These are phyloP conservation scores for Tothia fuscella DNA, from an alignment of 2,329 filamentous ascomycete genomes.

Conservation along the genomic window DNA sequence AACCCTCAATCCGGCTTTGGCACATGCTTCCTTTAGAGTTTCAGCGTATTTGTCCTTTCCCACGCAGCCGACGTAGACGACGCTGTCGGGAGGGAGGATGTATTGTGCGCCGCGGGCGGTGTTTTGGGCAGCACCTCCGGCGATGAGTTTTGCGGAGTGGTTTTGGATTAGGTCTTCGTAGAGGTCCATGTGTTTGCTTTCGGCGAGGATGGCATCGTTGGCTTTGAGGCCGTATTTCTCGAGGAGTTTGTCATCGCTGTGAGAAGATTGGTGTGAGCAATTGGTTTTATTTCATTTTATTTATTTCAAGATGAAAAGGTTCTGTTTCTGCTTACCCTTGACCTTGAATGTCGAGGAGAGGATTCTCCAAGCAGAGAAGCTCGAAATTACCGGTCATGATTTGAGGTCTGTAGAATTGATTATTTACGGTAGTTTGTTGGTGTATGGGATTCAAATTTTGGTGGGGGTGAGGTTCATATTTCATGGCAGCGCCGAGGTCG, in stretches of 20 bases:
- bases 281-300: slow-evolving; percentile 11
- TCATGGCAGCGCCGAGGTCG: too few species aligned
- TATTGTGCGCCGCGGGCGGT: slow-evolving; percentile 89
- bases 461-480: too few species aligned
- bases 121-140: slow-evolving; percentile 95
- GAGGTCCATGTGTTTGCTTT: slow-evolving; percentile 76
- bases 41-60: slow-evolving; percentile 94
- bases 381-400: slow-evolving; percentile 43
- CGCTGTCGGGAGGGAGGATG: slow-evolving; percentile 77
- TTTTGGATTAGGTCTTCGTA: slow-evolving; percentile 92
- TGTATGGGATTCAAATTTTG: too few species aligned
- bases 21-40: slow-evolving; percentile 74
- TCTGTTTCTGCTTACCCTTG: slow-evolving; percentile 42
- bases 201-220: slow-evolving; percentile 95
- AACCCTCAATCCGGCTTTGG: slow-evolving; percentile 77
- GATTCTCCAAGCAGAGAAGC: slow-evolving; percentile 92
- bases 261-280: slow-evolving; percentile 2
- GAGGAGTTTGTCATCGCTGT: slow-evolving; percentile 70
- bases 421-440: too few species aligned
- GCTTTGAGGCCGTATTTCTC: slow-evolving; percentile 88
- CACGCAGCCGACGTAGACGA: slow-evolving; percentile 87
- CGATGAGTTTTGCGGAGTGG: slow-evolving; percentile 86
- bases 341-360: slow-evolving; percentile 94
- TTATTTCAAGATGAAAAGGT: not conserved
- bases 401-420: not conserved